A percentile compares a stretch with the other conserved stretches of the same genome.
Conservation (phyloP, 192 early-diverging fungal species). For the Podila horticola region DNA sequence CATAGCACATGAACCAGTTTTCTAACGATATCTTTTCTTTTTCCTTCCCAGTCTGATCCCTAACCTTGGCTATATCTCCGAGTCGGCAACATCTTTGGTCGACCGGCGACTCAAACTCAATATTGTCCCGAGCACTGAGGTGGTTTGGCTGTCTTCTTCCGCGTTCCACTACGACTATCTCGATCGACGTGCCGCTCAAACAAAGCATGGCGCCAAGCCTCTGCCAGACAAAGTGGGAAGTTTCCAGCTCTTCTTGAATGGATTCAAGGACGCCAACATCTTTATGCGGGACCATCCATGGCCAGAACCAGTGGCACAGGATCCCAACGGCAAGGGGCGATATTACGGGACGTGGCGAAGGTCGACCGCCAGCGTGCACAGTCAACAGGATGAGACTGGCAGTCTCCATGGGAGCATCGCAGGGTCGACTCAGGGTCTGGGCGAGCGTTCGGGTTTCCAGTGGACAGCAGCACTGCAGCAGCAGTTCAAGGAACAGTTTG, state of each 20-base stretch:
- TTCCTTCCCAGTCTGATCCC: conserved; percentile 74
- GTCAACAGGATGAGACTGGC: conserved; percentile 18
- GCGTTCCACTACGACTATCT: conserved; percentile 86
- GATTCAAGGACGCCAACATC: conserved; percentile 84
- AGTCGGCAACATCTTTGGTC: conserved; percentile 86
- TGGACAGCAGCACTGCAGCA: conserved; percentile 60
- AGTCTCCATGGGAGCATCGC: conserved; percentile 21
- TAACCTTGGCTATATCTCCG: conserved; percentile 89
- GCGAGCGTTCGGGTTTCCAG: conserved; percentile 38
- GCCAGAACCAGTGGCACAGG: conserved; percentile 16
- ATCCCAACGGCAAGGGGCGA: conserved; percentile 10
- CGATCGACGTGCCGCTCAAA: conserved; percentile 53
- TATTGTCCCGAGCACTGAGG: conserved; percentile 87
- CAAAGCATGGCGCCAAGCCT: conserved; percentile 55
- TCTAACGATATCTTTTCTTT: background rate
- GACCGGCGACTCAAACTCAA: conserved; percentile 79
- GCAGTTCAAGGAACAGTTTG: conserved; percentile 76
- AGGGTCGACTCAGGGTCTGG: conserved; percentile 10
- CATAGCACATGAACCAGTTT: background rate
- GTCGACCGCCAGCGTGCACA: conserved; percentile 17
- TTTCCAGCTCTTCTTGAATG: conserved; percentile 87
- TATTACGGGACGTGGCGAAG: conserved; percentile 6
- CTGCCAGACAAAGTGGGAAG: conserved; percentile 83
- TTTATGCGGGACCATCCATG: conserved; percentile 80
- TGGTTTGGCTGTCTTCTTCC: conserved; percentile 75